These are phyloP conservation scores for Eucommia ulmoides DNA, from an alignment of 257 asterid species.

Conservation along the genomic window DNA sequence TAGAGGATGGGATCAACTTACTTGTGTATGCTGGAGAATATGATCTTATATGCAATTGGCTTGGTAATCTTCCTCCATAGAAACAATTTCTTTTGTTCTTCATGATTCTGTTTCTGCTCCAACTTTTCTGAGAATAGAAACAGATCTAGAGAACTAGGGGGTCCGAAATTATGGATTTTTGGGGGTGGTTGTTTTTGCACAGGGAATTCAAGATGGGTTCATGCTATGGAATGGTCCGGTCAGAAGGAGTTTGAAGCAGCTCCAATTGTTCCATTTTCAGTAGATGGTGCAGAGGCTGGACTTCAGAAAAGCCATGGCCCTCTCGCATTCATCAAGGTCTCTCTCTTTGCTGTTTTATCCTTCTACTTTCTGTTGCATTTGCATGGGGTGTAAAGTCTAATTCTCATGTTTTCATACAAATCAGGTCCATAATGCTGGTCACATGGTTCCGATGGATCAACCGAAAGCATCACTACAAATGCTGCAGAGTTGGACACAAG, in stretches of 20 bases:
- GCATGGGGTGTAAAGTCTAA: too few relatives aligned
- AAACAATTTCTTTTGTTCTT: too few relatives aligned
- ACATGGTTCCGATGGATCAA: conserved; percentile 73
- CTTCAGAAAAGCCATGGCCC: conserved; percentile 38
- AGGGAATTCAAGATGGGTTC: conserved; percentile 76
- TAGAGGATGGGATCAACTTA: conserved; percentile 50
- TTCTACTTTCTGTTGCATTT: too few relatives aligned
- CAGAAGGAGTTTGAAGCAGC: conserved; percentile 38
- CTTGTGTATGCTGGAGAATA: conserved; percentile 53
- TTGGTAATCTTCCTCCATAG: too few relatives aligned
- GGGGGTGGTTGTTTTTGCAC: too few relatives aligned
- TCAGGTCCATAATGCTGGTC: conserved; percentile 61
- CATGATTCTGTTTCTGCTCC: too few relatives aligned
- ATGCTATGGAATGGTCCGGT: conserved; percentile 64
- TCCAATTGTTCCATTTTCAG: conserved; percentile 25
- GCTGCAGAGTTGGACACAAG: conserved; percentile 56
- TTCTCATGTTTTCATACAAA: too few relatives aligned
- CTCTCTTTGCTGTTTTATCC: too few relatives aligned
- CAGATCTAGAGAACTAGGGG: too few relatives aligned
- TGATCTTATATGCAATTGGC: conserved; percentile 63
- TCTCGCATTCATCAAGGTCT: conserved; percentile 44
- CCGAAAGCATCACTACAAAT: conserved; percentile 56
- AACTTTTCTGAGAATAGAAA: too few relatives aligned
- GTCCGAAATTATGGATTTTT: too few relatives aligned
- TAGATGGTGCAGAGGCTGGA: conserved; percentile 51